These are phyloP conservation scores for Macrolepiota dolichaula DNA, from an alignment of 768 basidiomycete genomes.

Conservation along the genomic window DNA sequence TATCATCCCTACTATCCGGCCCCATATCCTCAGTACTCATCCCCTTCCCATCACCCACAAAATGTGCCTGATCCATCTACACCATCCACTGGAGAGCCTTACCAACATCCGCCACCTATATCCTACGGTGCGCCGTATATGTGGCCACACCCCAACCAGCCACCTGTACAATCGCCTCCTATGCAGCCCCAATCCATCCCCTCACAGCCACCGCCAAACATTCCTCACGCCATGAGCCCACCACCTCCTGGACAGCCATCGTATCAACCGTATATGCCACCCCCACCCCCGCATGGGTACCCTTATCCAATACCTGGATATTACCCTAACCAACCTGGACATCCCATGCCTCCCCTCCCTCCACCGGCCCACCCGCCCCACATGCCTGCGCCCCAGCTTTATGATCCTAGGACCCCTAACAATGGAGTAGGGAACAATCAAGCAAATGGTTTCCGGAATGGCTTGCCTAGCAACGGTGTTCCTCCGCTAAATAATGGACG, in stretches of 20 bases:
- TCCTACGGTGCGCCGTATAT: conserved; percentile 12
- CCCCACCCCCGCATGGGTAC: conserved; percentile 17
- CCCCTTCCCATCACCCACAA: conserved; percentile 16
- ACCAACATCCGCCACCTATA: conserved; percentile 12
- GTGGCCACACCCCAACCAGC: conserved; percentile 14
- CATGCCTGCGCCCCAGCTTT: conserved; percentile 1
- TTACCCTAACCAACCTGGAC: conserved; percentile 15
- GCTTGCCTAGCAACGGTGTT: conserved; percentile 23
- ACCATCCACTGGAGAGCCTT: conserved; percentile 14
- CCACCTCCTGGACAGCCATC: conserved; percentile 17
- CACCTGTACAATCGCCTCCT: conserved; percentile 13
- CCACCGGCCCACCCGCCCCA: conserved; percentile 12
- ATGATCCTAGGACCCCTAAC: neutral
- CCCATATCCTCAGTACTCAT: conserved; percentile 21
- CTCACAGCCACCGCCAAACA: conserved; percentile 13
- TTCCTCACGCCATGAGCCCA: conserved; percentile 10
- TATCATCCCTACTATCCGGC: conserved; percentile 14
- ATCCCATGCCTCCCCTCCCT: conserved; percentile 17
- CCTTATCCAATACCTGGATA: conserved; percentile 16
- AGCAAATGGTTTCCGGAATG: conserved; percentile 6
- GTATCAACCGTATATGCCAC: conserved; percentile 16
- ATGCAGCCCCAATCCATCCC: conserved; percentile 11
- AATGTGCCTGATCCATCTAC: conserved; percentile 14
- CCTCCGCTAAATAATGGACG: conserved; percentile 27
- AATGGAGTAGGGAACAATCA: conserved; percentile 24